Conservation (phyloP, 164 flowering plant genomes). For the Litsea cubeba region DNA sequence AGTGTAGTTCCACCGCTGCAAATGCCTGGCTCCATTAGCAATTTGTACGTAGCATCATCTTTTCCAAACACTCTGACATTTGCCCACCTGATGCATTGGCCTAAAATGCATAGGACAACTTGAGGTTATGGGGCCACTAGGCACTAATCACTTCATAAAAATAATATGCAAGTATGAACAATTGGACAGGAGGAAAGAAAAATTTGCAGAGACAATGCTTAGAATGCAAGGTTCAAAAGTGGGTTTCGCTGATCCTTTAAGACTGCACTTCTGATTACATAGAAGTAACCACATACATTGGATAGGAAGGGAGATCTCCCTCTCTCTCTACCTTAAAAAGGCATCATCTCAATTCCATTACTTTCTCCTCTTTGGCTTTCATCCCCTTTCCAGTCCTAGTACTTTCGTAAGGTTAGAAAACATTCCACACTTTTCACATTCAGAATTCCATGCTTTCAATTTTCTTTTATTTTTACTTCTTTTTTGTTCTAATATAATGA, state of each 20-base stretch:
- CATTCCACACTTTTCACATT: not conserved
- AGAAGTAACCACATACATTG: not conserved
- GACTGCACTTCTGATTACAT: not conserved
- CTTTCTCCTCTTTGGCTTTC: not conserved
- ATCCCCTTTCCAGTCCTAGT: not conserved
- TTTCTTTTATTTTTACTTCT: not conserved
- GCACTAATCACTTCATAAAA: not conserved
- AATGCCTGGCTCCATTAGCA: no score
- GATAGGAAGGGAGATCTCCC: not conserved
- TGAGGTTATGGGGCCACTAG: no score
- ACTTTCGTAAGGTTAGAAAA: not conserved
- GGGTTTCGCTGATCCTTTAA: conserved; percentile 1
- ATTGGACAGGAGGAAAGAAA: not conserved
- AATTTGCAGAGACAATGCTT: not conserved
- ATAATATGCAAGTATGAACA: not conserved
- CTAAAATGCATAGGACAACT: no score
- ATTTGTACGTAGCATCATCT: no score
- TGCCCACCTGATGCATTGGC: no score
- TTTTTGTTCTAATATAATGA: no score
- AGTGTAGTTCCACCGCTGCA: no score
- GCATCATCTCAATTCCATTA: not conserved
- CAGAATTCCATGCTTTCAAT: not conserved
- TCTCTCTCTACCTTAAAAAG: not conserved
- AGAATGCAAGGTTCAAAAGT: not conserved
- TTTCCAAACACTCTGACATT: no score